Evolutionary conservation across 169 alveolate species (phyloP).

Genomic region (Plasmodium blacklocki): DNA sequence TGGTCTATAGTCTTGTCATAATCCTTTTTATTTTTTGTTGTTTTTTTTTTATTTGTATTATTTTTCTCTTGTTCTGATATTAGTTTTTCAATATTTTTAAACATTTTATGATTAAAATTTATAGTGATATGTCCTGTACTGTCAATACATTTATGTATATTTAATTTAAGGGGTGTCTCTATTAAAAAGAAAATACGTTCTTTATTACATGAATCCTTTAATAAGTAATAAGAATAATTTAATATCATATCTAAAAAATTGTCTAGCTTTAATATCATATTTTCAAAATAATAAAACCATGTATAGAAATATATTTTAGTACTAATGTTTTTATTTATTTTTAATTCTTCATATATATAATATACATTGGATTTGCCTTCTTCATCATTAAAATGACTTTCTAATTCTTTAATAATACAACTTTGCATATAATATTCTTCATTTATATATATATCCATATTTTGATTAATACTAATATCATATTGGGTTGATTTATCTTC

Average conservation of each 20-base stretch:
- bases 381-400: neutral
- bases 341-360: constrained; percentile 52
- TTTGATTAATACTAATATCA: neutral
- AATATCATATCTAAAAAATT: constrained; percentile 20
- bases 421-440: constrained; percentile 1
- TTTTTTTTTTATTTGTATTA: constrained; percentile 15
- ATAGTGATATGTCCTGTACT: constrained; percentile 3
- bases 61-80: neutral
- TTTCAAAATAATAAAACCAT: constrained; percentile 71
- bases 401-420: neutral
- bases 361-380: constrained; percentile 30
- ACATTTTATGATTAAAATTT: constrained; percentile 32
- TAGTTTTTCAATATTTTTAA: constrained; percentile 51
- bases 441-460: neutral
- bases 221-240: constrained; percentile 60
- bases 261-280: constrained; percentile 49
- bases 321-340: constrained; percentile 29
- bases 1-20: too few species aligned
- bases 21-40: too few species aligned
- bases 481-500: constrained; percentile 7
- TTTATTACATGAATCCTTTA: constrained; percentile 18
- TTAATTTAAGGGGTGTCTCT: neutral
- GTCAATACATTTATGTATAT: constrained; percentile 2
- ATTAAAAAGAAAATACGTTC: constrained; percentile 37
- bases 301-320: constrained; percentile 31